A percentile compares a stretch with the other conserved stretches of the same genome.
phyloP scores from a whole-genome alignment of 2,329 filamentous ascomycete species.

The Diplocarpon rosae region DNA sequence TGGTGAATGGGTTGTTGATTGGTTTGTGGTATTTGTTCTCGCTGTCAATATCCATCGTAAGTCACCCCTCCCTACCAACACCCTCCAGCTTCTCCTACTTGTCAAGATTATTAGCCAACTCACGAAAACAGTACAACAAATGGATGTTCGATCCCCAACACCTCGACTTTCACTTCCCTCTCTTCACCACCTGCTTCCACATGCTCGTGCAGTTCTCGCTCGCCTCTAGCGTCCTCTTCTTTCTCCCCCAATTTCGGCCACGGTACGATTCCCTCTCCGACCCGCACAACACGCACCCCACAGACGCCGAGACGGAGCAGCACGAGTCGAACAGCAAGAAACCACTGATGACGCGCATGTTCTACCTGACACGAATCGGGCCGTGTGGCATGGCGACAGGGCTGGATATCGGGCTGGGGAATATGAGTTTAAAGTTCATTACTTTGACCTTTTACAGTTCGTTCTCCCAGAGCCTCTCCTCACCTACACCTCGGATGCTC shows the following conservation, averaged over 20 bases:
- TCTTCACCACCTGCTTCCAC: conserved; percentile 91
- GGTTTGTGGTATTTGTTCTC: conserved; percentile 84
- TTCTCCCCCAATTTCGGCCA: conserved; percentile 74
- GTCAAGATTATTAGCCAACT: conserved; percentile 3
- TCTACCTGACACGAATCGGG: conserved; percentile 84
- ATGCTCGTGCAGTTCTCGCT: conserved; percentile 91
- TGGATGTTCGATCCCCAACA: conserved; percentile 93
- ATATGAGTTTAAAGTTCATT: conserved; percentile 92
- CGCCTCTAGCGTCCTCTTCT: conserved; percentile 64
- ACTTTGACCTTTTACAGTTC: conserved; percentile 89
- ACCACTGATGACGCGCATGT: conserved; percentile 72
- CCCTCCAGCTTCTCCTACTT: background rate
- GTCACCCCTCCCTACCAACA: conserved; percentile 26
- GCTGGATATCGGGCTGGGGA: conserved; percentile 89
- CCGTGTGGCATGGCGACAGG: conserved; percentile 90
- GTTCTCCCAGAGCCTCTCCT: conserved; percentile 22
- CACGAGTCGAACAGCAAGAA: conserved; percentile 25
- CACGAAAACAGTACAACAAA: conserved; percentile 72
- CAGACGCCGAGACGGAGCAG: conserved; percentile 23
- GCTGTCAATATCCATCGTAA: conserved; percentile 79
- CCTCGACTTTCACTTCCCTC: conserved; percentile 83
- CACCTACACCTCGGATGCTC: background rate
- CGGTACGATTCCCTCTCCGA: conserved; percentile 31
- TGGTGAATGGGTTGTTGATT: conserved; percentile 74
- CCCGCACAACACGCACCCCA: conserved; percentile 23